Conservation (phyloP, 2,329 filamentous ascomycete species). For the Neonectria ditissima region DNA sequence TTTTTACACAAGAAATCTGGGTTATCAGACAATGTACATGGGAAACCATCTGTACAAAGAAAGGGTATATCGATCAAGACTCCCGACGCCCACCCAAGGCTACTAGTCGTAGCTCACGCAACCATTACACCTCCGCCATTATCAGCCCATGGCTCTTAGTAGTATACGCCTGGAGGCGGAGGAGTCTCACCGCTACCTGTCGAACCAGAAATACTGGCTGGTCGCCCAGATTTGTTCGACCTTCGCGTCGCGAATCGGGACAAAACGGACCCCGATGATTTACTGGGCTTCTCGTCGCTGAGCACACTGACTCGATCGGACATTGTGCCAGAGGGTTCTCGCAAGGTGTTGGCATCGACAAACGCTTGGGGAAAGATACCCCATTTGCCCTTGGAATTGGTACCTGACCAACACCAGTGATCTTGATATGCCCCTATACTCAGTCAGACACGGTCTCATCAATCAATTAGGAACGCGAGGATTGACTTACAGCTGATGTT, state of each 20-base stretch:
- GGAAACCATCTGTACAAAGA: conserved; percentile 19
- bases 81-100: conserved; percentile 26
- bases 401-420: conserved; percentile 69
- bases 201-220: conserved; percentile 50
- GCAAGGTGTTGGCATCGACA: conserved; percentile 60
- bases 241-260: conserved; percentile 51
- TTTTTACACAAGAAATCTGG: conserved; percentile 18
- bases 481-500: conserved; percentile 68
- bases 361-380: conserved; percentile 66
- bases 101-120: conserved; percentile 16
- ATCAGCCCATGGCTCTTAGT: conserved; percentile 23
- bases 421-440: conserved; percentile 57
- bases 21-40: conserved; percentile 16
- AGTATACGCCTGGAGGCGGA: conserved; percentile 32
- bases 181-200: conserved; percentile 48
- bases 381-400: conserved; percentile 63
- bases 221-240: conserved; percentile 43
- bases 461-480: neutral
- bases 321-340: conserved; percentile 47
- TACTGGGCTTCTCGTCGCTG: conserved; percentile 52
- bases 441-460: conserved; percentile 22
- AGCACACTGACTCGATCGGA: conserved; percentile 48
- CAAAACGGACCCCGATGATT: conserved; percentile 47
- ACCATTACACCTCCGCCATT: conserved; percentile 3
- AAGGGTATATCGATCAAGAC: conserved; percentile 32